These are phyloP conservation scores for Cutaneotrichosporon dermatis DNA, from an alignment of 1,284 basidiomycete species.

Conservation along the genomic window DNA sequence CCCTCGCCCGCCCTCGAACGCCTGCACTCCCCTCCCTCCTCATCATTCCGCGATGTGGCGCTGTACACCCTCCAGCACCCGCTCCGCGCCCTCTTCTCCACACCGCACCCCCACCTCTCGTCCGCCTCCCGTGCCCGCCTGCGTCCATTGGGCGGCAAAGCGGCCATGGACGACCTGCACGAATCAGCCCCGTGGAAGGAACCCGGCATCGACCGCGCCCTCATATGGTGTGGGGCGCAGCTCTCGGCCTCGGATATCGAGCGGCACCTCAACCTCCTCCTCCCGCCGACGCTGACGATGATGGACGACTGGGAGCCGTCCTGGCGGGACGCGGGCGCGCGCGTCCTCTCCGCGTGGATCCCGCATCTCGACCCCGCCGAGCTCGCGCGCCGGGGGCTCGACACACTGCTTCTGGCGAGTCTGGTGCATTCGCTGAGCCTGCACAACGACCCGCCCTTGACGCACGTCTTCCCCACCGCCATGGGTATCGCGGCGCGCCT, in stretches of 20 bases:
- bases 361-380: slow-evolving; percentile 10
- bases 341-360: slow-evolving; percentile 34
- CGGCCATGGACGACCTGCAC: slow-evolving; percentile 36
- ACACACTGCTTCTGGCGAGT: slow-evolving; percentile 35
- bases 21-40: neutral
- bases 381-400: slow-evolving; percentile 42
- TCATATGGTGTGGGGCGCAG: slow-evolving; percentile 22
- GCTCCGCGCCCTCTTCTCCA: slow-evolving; percentile 27
- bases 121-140: slow-evolving; percentile 2
- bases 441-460: slow-evolving; percentile 35
- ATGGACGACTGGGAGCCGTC: slow-evolving; percentile 48
- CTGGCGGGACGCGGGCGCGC: slow-evolving; percentile 37
- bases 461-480: slow-evolving; percentile 27
- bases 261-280: slow-evolving; percentile 34
- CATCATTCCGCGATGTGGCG: slow-evolving; percentile 4
- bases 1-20: neutral
- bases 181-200: slow-evolving; percentile 36
- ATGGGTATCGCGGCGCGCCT: neutral
- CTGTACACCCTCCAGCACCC: slow-evolving; percentile 21
- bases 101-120: slow-evolving; percentile 28
- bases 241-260: slow-evolving; percentile 15
- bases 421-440: slow-evolving; percentile 42
- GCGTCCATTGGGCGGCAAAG: slow-evolving; percentile 41
- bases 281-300: slow-evolving; percentile 45
- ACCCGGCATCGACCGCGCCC: slow-evolving; percentile 25